A percentile compares a stretch with the other conserved stretches of the same genome.
phyloP scores from a whole-genome alignment of 2,329 filamentous ascomycete genomes.

The Scleromitrula shiraiana region DNA sequence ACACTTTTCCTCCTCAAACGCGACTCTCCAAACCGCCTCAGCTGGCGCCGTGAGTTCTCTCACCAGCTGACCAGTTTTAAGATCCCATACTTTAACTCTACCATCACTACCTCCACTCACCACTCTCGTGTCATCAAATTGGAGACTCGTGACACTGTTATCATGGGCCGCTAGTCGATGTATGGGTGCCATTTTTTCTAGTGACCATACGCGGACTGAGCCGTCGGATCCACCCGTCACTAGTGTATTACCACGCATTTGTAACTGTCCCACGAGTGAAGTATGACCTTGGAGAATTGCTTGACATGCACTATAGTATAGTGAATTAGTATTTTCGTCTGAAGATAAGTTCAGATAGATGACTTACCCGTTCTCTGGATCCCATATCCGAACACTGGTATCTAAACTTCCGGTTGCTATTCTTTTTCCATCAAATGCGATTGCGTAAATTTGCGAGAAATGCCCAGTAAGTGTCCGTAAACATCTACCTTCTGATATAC shows the following conservation, averaged over 20 bases:
- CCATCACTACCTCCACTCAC: constrained; percentile 95
- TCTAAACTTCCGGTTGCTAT: constrained; percentile 95
- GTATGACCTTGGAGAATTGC: constrained; percentile 95
- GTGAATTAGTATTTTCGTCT: constrained; percentile 33
- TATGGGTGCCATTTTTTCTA: constrained; percentile 83
- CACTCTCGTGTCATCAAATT: constrained; percentile 93
- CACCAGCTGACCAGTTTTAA: constrained; percentile 83
- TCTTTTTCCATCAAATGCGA: constrained; percentile 89
- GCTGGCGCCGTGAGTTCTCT: constrained; percentile 86
- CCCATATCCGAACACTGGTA: constrained; percentile 95
- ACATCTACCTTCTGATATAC: constrained; percentile 90
- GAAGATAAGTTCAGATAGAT: too few species aligned
- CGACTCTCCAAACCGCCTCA: constrained; percentile 94
- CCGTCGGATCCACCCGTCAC: constrained; percentile 96
- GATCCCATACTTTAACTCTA: constrained; percentile 97
- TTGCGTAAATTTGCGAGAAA: constrained; percentile 98
- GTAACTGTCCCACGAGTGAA: constrained; percentile 89
- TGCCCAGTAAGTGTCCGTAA: constrained; percentile 85
- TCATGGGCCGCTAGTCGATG: constrained; percentile 94
- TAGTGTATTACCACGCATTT: constrained; percentile 89
- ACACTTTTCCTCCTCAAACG: constrained; percentile 97
- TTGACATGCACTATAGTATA: constrained; percentile 41
- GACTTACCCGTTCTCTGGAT: constrained; percentile 74
- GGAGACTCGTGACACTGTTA: constrained; percentile 94
- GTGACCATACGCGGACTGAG: constrained; percentile 91